Evolutionary conservation across 2,329 filamentous ascomycete species (phyloP).

Genomic region (Seiridium unicorne): DNA sequence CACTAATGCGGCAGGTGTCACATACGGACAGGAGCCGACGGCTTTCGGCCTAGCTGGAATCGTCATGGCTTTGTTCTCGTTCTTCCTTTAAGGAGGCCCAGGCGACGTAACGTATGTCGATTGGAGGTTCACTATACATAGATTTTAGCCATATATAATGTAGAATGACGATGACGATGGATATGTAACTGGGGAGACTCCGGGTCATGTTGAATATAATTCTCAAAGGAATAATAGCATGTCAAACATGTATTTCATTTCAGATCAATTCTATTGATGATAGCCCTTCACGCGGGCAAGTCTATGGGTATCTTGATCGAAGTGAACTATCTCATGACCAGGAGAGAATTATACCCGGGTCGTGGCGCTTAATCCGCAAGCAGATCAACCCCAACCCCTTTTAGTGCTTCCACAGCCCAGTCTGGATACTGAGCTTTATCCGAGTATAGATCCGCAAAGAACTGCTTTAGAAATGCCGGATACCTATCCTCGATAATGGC

Average conservation of each 20-base stretch:
- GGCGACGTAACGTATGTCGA: too few relatives aligned
- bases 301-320: neutral
- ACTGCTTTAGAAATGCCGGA: slow-evolving; percentile 72
- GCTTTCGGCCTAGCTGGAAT: neutral
- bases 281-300: neutral
- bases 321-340: neutral
- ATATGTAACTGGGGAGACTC: too few relatives aligned
- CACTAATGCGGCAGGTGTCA: neutral
- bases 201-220: too few relatives aligned
- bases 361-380: slow-evolving; percentile 29
- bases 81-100: neutral
- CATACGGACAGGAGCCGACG: neutral
- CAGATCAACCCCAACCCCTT: slow-evolving; percentile 76
- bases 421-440: slow-evolving; percentile 67
- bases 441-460: slow-evolving; percentile 74
- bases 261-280: too few relatives aligned
- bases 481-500: slow-evolving; percentile 81
- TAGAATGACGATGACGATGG: too few relatives aligned
- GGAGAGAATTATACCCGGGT: neutral
- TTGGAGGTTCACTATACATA: too few relatives aligned
- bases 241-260: too few relatives aligned
- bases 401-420: slow-evolving; percentile 83
- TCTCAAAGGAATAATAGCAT: too few relatives aligned
- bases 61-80: neutral
- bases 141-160: too few relatives aligned